Percentiles rank a stretch among this genome's conserved stretches.
These are phyloP conservation scores for Bisporella sp. DNA, from an alignment of 2,329 filamentous ascomycete species.

Conservation along the genomic window DNA sequence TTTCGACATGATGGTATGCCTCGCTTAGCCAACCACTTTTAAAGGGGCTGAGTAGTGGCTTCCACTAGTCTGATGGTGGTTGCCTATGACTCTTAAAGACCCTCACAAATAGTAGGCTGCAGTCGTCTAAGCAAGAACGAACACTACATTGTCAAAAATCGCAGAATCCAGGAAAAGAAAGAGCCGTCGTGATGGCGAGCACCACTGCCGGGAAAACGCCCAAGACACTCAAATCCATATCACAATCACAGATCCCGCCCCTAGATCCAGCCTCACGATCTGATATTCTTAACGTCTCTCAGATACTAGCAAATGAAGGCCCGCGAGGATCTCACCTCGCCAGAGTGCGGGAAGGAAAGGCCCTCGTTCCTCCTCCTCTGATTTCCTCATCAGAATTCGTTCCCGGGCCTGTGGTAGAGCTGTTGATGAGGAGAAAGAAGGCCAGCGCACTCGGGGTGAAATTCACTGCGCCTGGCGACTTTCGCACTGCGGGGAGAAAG, in stretches of 20 bases:
- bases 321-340: constrained; percentile 11
- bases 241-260: not conserved
- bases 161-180: too few relatives aligned
- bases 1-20: too few relatives aligned
- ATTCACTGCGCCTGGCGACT: constrained; percentile 1
- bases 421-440: constrained; percentile 20
- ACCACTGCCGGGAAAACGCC: not conserved
- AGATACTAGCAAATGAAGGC: constrained; percentile 2
- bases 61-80: too few relatives aligned
- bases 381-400: constrained; percentile 18
- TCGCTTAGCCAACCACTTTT: too few relatives aligned
- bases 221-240: not conserved
- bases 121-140: too few relatives aligned
- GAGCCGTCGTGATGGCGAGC: too few relatives aligned
- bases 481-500: not conserved
- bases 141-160: too few relatives aligned
- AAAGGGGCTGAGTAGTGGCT: too few relatives aligned
- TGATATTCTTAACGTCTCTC: constrained; percentile 6
- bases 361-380: constrained; percentile 13
- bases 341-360: not conserved
- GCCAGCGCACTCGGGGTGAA: constrained; percentile 16
- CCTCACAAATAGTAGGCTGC: too few relatives aligned
- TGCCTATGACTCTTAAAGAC: too few relatives aligned
- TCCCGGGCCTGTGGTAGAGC: constrained; percentile 6
- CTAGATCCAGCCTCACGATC: constrained; percentile 1